Evolutionary conservation across 805 yeast genomes (phyloP).

Genomic region (Candida hungchunana): DNA sequence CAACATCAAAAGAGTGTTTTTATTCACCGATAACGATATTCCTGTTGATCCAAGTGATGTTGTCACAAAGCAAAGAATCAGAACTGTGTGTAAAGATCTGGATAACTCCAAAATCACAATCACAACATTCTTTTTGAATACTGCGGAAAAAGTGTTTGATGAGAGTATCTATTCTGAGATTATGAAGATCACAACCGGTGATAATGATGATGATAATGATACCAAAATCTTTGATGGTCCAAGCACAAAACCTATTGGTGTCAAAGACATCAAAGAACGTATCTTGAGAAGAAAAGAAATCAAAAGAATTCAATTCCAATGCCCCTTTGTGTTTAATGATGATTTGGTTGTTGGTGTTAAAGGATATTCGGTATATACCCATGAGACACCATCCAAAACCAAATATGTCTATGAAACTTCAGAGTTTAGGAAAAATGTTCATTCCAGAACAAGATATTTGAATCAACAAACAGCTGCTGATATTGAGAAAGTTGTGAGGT

Average conservation of each 20-base stretch:
- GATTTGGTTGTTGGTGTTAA: slow-evolving; percentile 58
- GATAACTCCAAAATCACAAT: slow-evolving; percentile 50
- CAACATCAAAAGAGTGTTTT: slow-evolving; percentile 55
- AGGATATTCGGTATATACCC: slow-evolving; percentile 63
- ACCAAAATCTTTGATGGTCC: slow-evolving; percentile 33
- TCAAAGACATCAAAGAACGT: slow-evolving; percentile 40
- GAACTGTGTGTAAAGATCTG: slow-evolving; percentile 57
- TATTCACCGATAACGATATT: slow-evolving; percentile 71
- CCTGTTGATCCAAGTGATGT: slow-evolving; percentile 48
- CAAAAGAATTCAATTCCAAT: slow-evolving; percentile 56
- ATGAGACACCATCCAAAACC: slow-evolving; percentile 47
- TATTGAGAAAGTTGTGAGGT: slow-evolving; percentile 33
- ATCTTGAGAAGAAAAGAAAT: slow-evolving; percentile 58
- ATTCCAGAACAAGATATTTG: slow-evolving; percentile 37
- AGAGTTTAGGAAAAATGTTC: slow-evolving; percentile 49
- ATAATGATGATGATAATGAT: slow-evolving; percentile 15
- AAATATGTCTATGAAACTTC: slow-evolving; percentile 51
- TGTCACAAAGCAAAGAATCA: slow-evolving; percentile 42
- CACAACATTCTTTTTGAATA: slow-evolving; percentile 57
- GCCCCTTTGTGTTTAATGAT: slow-evolving; percentile 55
- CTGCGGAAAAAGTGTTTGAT: slow-evolving; percentile 37
- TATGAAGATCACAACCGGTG: slow-evolving; percentile 28
- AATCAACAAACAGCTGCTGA: slow-evolving; percentile 42
- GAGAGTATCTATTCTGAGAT: slow-evolving; percentile 50
- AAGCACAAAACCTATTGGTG: slow-evolving; percentile 37